Evolutionary conservation across 2,329 filamentous ascomycete species (phyloP), one percentile per base, ranked within the genome.

Genomic region (Ascochyta clinopodiicola): DNA sequence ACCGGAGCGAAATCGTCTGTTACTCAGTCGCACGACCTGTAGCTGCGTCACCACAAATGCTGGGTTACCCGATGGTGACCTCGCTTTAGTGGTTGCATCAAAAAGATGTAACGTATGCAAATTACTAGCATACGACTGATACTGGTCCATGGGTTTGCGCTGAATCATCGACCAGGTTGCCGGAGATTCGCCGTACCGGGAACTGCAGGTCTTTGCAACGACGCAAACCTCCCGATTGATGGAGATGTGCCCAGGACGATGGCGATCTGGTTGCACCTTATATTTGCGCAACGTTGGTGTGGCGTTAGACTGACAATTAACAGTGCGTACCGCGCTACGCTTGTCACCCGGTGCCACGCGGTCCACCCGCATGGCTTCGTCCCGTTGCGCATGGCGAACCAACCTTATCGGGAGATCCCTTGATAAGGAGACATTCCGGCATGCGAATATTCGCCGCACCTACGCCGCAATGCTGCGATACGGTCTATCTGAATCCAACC

Each of bases 261-360:
- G 29, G 9, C 6, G 27, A 35, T 6, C 4, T 19, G 17, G 21
- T 21, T 19, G 38, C 12, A 35, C 10, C 34, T 22, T 6, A 29
- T n/a, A 24, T 21, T 31, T 29, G 10, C 17, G 17, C 36, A 39
- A 46, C 22, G 9, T 27, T 32, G n/a, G 12, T 13, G 40, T 46
- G 46, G 46, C 52, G 42, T 31, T 19, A 21, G 27, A 24, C 27
- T 47, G 52, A 51, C 43, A 43, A 22, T 19, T 39, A 34, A 43
- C 42, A 56, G 47, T 46, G 46, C 42, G 43, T 39, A 47, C 47
- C 43, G 43, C 46, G 43, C 25, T n/a, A 35, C 37, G 42, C 40
- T 15, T 46, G 52, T 32, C 31, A 55, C 29, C 7, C 31, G 35
- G 45, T 45, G 43, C 43, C 42, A 56, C 43, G 24, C 32, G 52